Conservation (phyloP, 352 stramenopile species). For the Phytopythium vexans region DNA sequence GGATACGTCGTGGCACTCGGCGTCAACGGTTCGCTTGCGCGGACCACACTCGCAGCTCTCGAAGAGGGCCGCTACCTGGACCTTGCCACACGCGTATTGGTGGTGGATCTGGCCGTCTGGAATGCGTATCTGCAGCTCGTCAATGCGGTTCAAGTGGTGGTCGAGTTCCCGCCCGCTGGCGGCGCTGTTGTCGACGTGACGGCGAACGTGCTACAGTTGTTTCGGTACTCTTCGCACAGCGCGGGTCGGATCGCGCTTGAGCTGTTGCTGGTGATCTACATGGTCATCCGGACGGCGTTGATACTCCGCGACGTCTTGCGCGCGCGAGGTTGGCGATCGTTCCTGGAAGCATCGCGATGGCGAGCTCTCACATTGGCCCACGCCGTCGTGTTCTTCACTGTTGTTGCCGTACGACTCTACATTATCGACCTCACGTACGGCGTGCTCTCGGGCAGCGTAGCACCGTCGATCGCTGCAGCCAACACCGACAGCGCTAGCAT, state of each 20-base stretch:
- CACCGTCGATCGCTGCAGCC: slow-evolving; percentile 19
- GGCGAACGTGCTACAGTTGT: slow-evolving; percentile 43
- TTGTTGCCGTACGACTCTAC: slow-evolving; percentile 54
- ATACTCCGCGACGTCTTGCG: slow-evolving; percentile 31
- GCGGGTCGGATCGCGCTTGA: slow-evolving; percentile 46
- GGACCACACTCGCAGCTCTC: slow-evolving; percentile 23
- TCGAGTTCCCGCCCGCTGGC: slow-evolving; percentile 64
- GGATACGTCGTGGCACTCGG: slow-evolving; percentile 61
- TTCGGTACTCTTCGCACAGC: slow-evolving; percentile 44
- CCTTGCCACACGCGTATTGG: slow-evolving; percentile 52
- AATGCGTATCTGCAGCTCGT: slow-evolving; percentile 69
- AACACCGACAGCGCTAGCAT: slow-evolving; percentile 23
- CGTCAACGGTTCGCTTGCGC: slow-evolving; percentile 26
- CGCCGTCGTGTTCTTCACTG: slow-evolving; percentile 38
- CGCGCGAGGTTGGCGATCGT: slow-evolving; percentile 18
- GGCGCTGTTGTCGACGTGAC: slow-evolving; percentile 44
- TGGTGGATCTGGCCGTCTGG: slow-evolving; percentile 64
- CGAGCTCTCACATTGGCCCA: slow-evolving; percentile 35
- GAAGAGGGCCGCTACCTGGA: slow-evolving; percentile 48
- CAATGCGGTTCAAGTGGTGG: slow-evolving; percentile 48
- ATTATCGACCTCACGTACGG: slow-evolving; percentile 54
- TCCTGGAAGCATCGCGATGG: slow-evolving; percentile 32
- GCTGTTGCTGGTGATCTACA: slow-evolving; percentile 37
- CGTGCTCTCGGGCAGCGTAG: slow-evolving; percentile 32
- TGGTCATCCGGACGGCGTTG: slow-evolving; percentile 35